Conservation (phyloP, 345 rosid genomes). For the Carallia pectinifolia region DNA sequence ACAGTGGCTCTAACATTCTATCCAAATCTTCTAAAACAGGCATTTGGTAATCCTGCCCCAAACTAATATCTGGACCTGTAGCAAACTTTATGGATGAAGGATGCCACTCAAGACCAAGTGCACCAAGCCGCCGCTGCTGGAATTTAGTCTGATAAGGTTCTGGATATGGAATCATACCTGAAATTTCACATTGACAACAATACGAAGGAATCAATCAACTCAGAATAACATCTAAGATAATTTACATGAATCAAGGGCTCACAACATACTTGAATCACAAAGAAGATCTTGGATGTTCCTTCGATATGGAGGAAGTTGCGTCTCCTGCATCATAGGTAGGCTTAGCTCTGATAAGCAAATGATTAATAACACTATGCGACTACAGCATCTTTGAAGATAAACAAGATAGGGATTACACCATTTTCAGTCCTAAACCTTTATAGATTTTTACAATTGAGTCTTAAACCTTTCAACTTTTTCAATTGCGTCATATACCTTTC, state of each 20-base stretch:
- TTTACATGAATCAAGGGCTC: constrained; percentile 23
- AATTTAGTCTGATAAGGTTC: constrained; percentile 35
- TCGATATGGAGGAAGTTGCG: constrained; percentile 25
- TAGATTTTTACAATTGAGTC: too few species aligned
- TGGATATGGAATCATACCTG: constrained; percentile 32
- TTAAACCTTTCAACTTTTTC: too few species aligned
- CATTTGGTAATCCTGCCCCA: constrained; percentile 33
- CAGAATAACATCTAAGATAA: constrained; percentile 11
- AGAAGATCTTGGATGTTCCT: constrained; percentile 30
- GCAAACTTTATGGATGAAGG: constrained; percentile 24
- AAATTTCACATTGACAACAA: not conserved
- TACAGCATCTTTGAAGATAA: constrained; percentile 11
- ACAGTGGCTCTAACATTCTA: constrained; percentile 28
- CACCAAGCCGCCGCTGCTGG: constrained; percentile 30
- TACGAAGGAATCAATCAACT: not conserved
- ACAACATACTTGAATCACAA: constrained; percentile 33
- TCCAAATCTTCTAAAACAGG: constrained; percentile 30
- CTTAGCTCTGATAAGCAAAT: constrained; percentile 10
- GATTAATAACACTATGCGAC: not conserved
- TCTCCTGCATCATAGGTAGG: constrained; percentile 24
- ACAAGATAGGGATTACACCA: constrained; percentile 3
- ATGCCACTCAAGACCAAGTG: constrained; percentile 28
- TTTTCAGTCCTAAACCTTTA: too few species aligned
- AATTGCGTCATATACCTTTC: too few species aligned
- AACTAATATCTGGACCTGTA: constrained; percentile 22